A percentile compares a stretch with the other conserved stretches of the same genome.
Evolutionary conservation across 768 basidiomycete genomes (phyloP).

Genomic region (Boletus insuetus): DNA sequence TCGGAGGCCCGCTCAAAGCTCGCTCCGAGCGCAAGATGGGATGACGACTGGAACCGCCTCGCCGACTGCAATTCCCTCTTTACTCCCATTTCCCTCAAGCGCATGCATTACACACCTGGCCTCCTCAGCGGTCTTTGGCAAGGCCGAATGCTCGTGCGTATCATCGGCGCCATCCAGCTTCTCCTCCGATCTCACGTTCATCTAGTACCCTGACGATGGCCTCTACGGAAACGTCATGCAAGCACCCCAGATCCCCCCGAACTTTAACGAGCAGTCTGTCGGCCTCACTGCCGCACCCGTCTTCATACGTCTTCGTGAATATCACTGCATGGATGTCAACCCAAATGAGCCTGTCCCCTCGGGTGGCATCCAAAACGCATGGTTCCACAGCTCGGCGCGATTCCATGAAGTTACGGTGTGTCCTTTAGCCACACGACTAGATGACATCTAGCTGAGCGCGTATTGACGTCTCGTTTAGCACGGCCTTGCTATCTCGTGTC

Average conservation of each 20-base stretch:
- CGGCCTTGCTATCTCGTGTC: slow-evolving; percentile 22
- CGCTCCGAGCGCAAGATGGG: slow-evolving; percentile 45
- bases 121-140: slow-evolving; percentile 57
- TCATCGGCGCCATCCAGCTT: background rate
- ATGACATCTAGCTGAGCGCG: slow-evolving; percentile 2
- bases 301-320: slow-evolving; percentile 59
- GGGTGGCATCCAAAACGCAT: slow-evolving; percentile 42
- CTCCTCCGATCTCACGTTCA: background rate
- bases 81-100: slow-evolving; percentile 25
- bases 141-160: slow-evolving; percentile 61
- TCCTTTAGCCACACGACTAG: background rate
- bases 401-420: slow-evolving; percentile 25
- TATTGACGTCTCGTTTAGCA: slow-evolving; percentile 11
- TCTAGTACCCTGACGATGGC: slow-evolving; percentile 21
- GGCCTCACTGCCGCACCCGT: slow-evolving; percentile 47
- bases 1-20: slow-evolving; percentile 26
- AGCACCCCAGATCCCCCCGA: slow-evolving; percentile 20
- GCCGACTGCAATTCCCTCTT: slow-evolving; percentile 44
- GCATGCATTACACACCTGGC: slow-evolving; percentile 47
- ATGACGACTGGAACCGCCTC: slow-evolving; percentile 57
- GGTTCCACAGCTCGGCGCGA: slow-evolving; percentile 31
- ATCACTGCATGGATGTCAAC: slow-evolving; percentile 40
- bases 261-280: slow-evolving; percentile 35
- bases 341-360: slow-evolving; percentile 33
- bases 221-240: slow-evolving; percentile 21